A percentile compares a stretch with the other conserved stretches of the same genome.
phyloP scores from a whole-genome alignment of 2,329 filamentous ascomycete genomes.

The Cladosporium sp. region DNA sequence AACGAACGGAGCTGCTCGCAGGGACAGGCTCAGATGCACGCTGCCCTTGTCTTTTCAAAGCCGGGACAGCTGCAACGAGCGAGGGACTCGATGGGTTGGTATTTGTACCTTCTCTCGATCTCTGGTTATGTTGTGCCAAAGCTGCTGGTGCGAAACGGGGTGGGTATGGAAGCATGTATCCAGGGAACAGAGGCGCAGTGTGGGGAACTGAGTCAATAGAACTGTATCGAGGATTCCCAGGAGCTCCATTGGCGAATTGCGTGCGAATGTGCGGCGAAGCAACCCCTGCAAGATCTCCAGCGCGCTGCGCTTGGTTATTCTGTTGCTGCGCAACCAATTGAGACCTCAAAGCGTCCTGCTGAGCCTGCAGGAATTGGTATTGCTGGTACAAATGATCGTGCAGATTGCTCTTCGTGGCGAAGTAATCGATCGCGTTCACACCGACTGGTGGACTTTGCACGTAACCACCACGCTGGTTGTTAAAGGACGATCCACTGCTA shows the following conservation, averaged over 20 bases:
- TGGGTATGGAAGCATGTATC: conserved; percentile 41
- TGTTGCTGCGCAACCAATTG: conserved; percentile 41
- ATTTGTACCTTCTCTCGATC: conserved; percentile 40
- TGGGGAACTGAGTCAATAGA: conserved; percentile 30
- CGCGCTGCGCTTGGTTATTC: conserved; percentile 33
- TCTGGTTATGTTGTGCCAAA: conserved; percentile 31
- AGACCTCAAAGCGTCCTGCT: conserved; percentile 34
- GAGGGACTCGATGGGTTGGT: conserved; percentile 49
- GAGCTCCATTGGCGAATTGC: conserved; percentile 26
- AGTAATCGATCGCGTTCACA: conserved; percentile 37
- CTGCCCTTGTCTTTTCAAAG: conserved; percentile 40
- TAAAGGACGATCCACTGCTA: conserved; percentile 52
- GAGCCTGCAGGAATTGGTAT: conserved; percentile 35
- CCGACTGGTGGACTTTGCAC: conserved; percentile 40
- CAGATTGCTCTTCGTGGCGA: conserved; percentile 38
- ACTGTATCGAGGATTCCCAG: conserved; percentile 24
- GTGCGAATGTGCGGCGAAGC: conserved; percentile 36
- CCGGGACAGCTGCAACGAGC: conserved; percentile 39
- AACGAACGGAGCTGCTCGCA: conserved; percentile 37
- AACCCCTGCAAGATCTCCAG: conserved; percentile 34
- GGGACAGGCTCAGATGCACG: conserved; percentile 43
- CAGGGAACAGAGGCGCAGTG: conserved; percentile 36
- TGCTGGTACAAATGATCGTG: conserved; percentile 48
- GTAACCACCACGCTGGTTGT: conserved; percentile 35
- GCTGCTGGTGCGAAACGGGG: conserved; percentile 39